Percentiles rank a stretch among this genome's conserved stretches.
These are phyloP conservation scores for Lachancea mirantina DNA, from an alignment of 805 yeast genomes.

Conservation along the genomic window DNA sequence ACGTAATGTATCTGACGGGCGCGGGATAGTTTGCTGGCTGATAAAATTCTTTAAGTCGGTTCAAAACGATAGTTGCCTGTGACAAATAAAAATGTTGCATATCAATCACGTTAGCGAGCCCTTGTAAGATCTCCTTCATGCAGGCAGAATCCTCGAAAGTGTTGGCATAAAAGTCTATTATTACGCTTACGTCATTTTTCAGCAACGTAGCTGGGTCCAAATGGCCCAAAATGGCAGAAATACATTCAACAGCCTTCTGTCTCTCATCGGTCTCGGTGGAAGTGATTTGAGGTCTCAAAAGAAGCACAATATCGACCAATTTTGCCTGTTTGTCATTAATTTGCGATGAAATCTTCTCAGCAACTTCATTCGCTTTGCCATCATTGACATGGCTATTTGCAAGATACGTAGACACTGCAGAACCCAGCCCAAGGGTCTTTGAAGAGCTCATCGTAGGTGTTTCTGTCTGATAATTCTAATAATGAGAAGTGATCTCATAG, in stretches of 20 bases:
- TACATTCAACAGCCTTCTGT: constrained; percentile 40
- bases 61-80: constrained; percentile 34
- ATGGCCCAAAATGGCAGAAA: constrained; percentile 33
- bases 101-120: constrained; percentile 43
- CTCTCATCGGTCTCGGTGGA: constrained; percentile 50
- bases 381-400: constrained; percentile 35
- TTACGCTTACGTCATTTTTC: constrained; percentile 35
- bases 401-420: too few species aligned
- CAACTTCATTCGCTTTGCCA: constrained; percentile 24
- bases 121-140: constrained; percentile 44
- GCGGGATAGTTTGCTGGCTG: constrained; percentile 56
- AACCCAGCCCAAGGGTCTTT: too few species aligned
- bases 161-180: constrained; percentile 48
- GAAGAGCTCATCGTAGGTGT: too few species aligned
- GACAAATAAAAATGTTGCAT: constrained; percentile 43
- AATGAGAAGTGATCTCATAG: too few species aligned
- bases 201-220: constrained; percentile 28
- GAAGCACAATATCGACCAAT: constrained; percentile 47
- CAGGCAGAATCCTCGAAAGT: constrained; percentile 62
- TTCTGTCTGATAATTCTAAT: too few species aligned
- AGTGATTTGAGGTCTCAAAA: constrained; percentile 56
- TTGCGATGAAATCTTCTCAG: constrained; percentile 25
- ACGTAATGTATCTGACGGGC: constrained; percentile 52
- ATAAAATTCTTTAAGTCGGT: constrained; percentile 35
- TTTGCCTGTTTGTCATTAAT: constrained; percentile 24